Evolutionary conservation across 108 stramenopile species (phyloP), one percentile per base, ranked within the genome.

Genomic region (Cylindrotheca closterium): DNA sequence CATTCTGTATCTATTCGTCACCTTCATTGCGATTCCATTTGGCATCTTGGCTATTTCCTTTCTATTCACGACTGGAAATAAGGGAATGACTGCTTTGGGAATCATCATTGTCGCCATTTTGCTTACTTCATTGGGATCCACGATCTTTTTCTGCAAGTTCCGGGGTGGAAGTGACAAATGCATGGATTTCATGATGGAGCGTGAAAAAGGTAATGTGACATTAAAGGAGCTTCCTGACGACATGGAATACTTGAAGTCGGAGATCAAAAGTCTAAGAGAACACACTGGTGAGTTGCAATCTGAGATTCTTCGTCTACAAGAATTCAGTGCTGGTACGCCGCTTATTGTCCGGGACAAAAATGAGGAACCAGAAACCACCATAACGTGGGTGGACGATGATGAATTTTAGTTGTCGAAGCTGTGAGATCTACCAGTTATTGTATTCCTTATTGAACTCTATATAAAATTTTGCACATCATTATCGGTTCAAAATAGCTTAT

Each of bases 81-180:
- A 73, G 71, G 89, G 85, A 51, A 75, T 86, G 48, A 86, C 79
- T 30, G 85, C 79, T 1, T 62, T 91, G 59, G 90, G 88, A 50
- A 60, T 68, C 3, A 67, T 87, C 51, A 5, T 94, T 27, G 55
- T 78, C 33, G 21, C 83, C 23, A 29, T 82, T 23, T 30, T 89
- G 18, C 42, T 63, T 57, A 19, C 60, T 8, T 19, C 63, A 25
- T 27, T 79, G 23, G n/a, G 32, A 29, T 74, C 78, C 72, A 63
- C 33, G 50, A 10, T 77, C 32, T 71, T 76, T 77, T 48, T 80
- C 70, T 50, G 83, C 84, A 29, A 69, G 42, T 79, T 58, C 60
- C 45, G 69, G 8, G 79, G 78, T 15, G 84, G 86, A 30, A 67
- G 58, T 15, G 56, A 55, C 4, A 60, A 34, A 28, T 67, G 63